Evolutionary conservation across 2,329 filamentous ascomycete species (phyloP), one percentile per base, ranked within the genome.

Genomic region (Dissoconium aciculare): DNA sequence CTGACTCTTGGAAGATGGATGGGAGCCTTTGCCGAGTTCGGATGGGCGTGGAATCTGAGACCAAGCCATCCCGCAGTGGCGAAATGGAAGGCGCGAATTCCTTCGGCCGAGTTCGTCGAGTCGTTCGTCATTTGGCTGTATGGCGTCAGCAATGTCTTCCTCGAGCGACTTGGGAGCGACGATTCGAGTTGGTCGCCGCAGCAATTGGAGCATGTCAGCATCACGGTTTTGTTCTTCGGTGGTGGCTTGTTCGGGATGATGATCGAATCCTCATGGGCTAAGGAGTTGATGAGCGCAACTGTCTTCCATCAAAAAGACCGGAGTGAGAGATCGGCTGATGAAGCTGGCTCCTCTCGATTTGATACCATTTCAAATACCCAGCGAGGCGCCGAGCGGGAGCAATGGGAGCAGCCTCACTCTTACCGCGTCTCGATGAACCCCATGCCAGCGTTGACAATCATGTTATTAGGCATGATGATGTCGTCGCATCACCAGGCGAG

Each of bases 41-140:
- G 87, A 42, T 95, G 87, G 87, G 82, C 84, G 0, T 94, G 87
- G 87, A 95, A 95, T 47, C 57, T 85, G 36, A 78, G 79, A 36
- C 83, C 83, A 5, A 50, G 60, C 4, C 54, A 56, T 35, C 62
- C 62, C 6, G 50, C 71, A 9, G 66, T 72, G 11, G 65, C 69
- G 41, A 70, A 64, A 49, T 78, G 77, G 69, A 71, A 71, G 30
- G 55, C 63, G 23, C 59, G 54, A 27, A 45, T 72, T 16, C 80
- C 79, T 1, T 80, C 80, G 0, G 83, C 81, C 14, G 87, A 95
- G 57, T 93, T 92, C 45, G 71, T 78, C 28, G 87, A 95, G 56
- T 91, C 82, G 17, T 75, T 78, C 34, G 70, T 93, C 42, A 94
- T 95, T 41, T 92, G 84, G 60, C 63, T 82, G 16, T 95, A 94